These are phyloP conservation scores for Aspergillus affinis DNA, from an alignment of 495 filamentous ascomycete genomes.

Conservation along the genomic window DNA sequence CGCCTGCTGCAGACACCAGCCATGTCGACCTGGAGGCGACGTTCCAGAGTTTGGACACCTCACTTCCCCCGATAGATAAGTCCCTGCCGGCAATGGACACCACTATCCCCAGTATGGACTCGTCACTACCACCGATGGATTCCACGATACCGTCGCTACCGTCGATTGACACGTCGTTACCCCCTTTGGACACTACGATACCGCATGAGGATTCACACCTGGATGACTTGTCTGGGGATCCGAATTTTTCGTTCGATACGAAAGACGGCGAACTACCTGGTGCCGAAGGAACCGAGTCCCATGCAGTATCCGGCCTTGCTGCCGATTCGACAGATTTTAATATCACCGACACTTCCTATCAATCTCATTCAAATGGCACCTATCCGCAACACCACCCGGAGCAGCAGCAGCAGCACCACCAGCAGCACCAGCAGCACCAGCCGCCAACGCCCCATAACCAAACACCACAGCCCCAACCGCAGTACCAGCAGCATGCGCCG, in stretches of 20 bases:
- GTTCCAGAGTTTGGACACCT: constrained; percentile 27
- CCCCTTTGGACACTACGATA: constrained; percentile 38
- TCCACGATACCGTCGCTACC: constrained; percentile 28
- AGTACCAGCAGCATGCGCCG: constrained; percentile 16
- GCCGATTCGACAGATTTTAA: constrained; percentile 15
- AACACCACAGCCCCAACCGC: constrained; percentile 5
- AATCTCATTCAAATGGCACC: constrained; percentile 33
- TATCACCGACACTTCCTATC: constrained; percentile 18
- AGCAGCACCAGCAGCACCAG: neutral
- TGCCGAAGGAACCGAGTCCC: constrained; percentile 9
- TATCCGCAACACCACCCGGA: constrained; percentile 21
- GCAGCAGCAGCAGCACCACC: neutral
- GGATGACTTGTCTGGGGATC: constrained; percentile 27
- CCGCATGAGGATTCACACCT: constrained; percentile 32
- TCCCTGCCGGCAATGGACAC: constrained; percentile 35
- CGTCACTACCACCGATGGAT: constrained; percentile 37
- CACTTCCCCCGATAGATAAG: constrained; percentile 42
- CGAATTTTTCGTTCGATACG: constrained; percentile 57
- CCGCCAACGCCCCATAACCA: constrained; percentile 5
- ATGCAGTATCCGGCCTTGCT: constrained; percentile 14
- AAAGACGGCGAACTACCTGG: constrained; percentile 27
- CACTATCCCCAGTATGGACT: constrained; percentile 17
- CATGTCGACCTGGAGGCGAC: constrained; percentile 22
- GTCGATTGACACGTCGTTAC: constrained; percentile 28
- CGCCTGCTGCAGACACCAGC: constrained; percentile 21